These are phyloP conservation scores for Cenchrus fungigraminus DNA, from an alignment of 176 grass and related monocot species.

Conservation along the genomic window DNA sequence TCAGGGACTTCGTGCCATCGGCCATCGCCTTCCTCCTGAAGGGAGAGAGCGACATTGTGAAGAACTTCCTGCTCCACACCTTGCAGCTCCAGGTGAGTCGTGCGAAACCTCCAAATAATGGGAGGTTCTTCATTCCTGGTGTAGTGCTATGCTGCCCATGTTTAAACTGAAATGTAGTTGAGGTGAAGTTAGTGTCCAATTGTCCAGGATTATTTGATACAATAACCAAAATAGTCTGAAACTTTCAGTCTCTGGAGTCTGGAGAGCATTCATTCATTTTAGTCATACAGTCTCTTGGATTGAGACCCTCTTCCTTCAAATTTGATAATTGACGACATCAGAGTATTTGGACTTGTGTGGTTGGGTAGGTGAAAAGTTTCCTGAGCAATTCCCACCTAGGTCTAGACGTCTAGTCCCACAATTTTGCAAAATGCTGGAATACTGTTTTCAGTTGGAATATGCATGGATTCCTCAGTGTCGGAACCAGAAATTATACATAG, in stretches of 20 bases:
- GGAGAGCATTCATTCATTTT: slow-evolving; percentile 3
- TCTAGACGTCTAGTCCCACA: neutral
- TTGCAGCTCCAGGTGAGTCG: slow-evolving; percentile 83
- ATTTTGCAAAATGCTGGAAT: neutral
- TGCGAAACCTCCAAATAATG: neutral
- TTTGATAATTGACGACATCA: neutral
- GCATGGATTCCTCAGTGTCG: too few relatives aligned
- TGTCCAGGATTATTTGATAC: neutral
- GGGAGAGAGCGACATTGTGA: slow-evolving; percentile 82
- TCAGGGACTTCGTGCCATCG: slow-evolving; percentile 93
- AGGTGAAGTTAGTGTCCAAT: neutral
- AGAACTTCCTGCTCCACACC: slow-evolving; percentile 96
- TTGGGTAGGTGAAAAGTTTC: neutral
- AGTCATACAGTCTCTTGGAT: neutral
- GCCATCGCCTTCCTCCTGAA: slow-evolving; percentile 91
- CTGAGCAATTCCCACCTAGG: neutral
- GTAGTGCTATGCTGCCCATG: neutral
- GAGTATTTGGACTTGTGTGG: neutral
- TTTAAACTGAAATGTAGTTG: slow-evolving; percentile 9
- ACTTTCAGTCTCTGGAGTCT: neutral
- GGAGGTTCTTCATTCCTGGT: neutral
- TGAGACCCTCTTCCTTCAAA: neutral
- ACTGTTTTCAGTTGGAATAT: slow-evolving; percentile 4
- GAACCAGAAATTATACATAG: too few relatives aligned
- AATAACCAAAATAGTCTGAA: neutral